Conservation (phyloP, 352 stramenopile genomes). For the Achlya hypogyna region DNA sequence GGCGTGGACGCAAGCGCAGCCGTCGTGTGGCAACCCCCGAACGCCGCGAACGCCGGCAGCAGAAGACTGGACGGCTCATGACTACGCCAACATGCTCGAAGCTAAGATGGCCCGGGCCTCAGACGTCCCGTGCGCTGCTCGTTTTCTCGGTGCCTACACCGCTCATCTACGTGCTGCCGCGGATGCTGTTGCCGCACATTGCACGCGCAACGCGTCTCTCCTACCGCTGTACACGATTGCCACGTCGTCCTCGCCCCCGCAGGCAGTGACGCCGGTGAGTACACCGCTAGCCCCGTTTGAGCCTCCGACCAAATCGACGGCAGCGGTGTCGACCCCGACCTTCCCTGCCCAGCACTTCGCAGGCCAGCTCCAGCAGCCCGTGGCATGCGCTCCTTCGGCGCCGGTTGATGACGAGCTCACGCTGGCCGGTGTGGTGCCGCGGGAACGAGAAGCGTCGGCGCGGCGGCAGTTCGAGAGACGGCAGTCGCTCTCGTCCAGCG, state of each 20-base stretch:
- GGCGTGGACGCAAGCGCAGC: not conserved
- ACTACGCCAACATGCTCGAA: not conserved
- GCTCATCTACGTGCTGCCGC: not conserved
- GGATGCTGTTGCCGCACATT: not conserved
- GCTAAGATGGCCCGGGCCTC: not conserved
- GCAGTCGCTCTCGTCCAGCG: slow-evolving; percentile 7
- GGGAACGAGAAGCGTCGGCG: not conserved
- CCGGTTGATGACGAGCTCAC: not conserved
- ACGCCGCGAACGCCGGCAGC: not conserved
- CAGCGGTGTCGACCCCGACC: not conserved
- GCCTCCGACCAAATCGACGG: not conserved
- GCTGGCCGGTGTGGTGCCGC: not conserved
- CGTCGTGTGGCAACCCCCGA: not conserved
- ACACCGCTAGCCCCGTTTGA: not conserved
- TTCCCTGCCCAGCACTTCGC: not conserved
- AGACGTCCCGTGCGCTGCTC: not conserved
- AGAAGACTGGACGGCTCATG: not conserved
- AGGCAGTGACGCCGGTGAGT: not conserved
- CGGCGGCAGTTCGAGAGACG: not conserved
- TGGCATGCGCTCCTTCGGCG: not conserved
- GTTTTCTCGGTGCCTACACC: not conserved
- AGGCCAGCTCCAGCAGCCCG: not conserved
- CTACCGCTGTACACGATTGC: not conserved
- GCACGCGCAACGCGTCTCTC: not conserved
- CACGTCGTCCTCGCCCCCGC: not conserved